Conservation (phyloP, 352 stramenopile genomes). For the Globisporangium iwayamae region DNA sequence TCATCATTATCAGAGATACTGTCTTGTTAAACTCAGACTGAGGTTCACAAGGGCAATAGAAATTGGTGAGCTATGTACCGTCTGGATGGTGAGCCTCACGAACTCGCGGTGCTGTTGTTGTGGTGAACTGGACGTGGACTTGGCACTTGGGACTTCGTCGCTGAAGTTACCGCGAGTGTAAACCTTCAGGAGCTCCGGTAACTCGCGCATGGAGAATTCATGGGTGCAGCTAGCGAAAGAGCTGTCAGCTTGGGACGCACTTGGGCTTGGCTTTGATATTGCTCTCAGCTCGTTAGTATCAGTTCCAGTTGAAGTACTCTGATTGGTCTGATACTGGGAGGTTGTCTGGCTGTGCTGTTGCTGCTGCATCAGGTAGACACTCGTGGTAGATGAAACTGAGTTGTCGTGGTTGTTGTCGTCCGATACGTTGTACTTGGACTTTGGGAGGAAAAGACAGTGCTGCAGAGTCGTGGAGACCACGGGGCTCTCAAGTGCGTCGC, state of each 20-base stretch:
- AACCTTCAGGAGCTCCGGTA: constrained; percentile 17
- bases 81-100: constrained; percentile 12
- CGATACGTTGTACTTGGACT: constrained; percentile 20
- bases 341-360: not conserved
- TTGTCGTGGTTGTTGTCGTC: constrained; percentile 2
- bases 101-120: not conserved
- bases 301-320: not conserved
- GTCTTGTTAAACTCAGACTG: not conserved
- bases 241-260: not conserved
- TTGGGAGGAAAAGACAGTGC: constrained; percentile 31
- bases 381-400: not conserved
- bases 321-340: not conserved
- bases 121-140: too few species aligned
- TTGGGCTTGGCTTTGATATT: not conserved
- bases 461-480: constrained; percentile 10
- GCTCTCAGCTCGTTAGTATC: not conserved
- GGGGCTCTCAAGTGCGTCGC: not conserved
- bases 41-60: not conserved
- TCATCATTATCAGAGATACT: not conserved
- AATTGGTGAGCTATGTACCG: constrained; percentile 21
- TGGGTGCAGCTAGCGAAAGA: not conserved
- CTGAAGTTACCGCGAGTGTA: constrained; percentile 15
- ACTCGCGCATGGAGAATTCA: not conserved
- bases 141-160: not conserved
- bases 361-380: constrained; percentile 5